Evolutionary conservation across 441 rosid genomes (phyloP).

Genomic region (Croton laevigatus): DNA sequence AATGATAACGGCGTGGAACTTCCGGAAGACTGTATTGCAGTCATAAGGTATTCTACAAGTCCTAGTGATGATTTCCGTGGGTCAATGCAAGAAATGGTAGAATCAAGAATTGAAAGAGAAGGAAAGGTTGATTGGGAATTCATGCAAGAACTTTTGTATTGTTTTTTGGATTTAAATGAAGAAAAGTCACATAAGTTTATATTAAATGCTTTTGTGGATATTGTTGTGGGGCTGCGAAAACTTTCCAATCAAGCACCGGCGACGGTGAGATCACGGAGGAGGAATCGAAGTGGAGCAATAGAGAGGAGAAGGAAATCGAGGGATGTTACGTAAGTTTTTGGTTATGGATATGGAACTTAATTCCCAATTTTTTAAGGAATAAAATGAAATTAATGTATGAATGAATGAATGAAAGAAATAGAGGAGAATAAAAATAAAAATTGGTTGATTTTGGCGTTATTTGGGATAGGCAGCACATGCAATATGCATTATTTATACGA

Average conservation of each 20-base stretch:
- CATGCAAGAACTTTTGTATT: constrained; percentile 71
- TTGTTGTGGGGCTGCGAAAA: constrained; percentile 38
- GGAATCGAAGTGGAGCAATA: constrained; percentile 23
- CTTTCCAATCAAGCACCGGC: constrained; percentile 22
- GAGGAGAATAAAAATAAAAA: no score
- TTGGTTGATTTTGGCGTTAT: constrained; percentile 15
- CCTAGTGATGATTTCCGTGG: constrained; percentile 60
- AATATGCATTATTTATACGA: constrained; percentile 13
- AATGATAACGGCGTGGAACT: constrained; percentile 8
- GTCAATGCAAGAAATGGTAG: constrained; percentile 80
- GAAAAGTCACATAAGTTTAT: constrained; percentile 62
- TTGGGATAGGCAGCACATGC: constrained; percentile 21
- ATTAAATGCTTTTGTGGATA: constrained; percentile 71
- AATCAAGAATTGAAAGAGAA: constrained; percentile 35
- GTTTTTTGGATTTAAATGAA: constrained; percentile 66
- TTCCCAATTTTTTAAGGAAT: not conserved
- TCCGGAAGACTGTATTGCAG: constrained; percentile 54
- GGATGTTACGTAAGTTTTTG: constrained; percentile 27
- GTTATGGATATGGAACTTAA: not conserved
- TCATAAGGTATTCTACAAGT: constrained; percentile 41
- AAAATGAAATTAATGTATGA: no score
- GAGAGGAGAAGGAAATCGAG: constrained; percentile 27
- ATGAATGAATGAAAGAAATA: not conserved
- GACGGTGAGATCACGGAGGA: constrained; percentile 34
- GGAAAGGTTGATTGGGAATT: constrained; percentile 68